Percentiles rank a stretch among this genome's conserved stretches.
These are phyloP conservation scores for Chrysoporthe deuterocubensis DNA, from an alignment of 2,329 filamentous ascomycete genomes.

Conservation along the genomic window DNA sequence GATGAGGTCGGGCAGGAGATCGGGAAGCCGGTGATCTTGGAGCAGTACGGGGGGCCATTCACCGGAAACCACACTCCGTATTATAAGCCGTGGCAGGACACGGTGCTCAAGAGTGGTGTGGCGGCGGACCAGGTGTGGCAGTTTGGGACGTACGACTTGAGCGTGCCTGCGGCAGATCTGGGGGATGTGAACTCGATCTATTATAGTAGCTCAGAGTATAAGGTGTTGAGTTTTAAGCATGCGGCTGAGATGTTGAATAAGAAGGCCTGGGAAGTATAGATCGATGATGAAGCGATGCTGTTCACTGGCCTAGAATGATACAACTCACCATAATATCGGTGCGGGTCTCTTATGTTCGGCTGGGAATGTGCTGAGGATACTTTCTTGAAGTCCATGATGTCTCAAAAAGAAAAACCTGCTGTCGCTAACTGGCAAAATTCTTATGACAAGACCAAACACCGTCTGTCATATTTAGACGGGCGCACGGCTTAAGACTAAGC, in stretches of 20 bases:
- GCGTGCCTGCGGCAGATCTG: slow-evolving; percentile 17
- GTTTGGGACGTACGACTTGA: slow-evolving; percentile 26
- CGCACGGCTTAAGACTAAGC: no score
- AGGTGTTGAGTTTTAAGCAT: slow-evolving; percentile 20
- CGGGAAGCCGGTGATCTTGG: slow-evolving; percentile 28
- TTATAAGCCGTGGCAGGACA: slow-evolving; percentile 28
- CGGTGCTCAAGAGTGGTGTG: slow-evolving; percentile 24
- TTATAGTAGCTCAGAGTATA: slow-evolving; percentile 25
- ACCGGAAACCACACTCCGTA: slow-evolving; percentile 24
- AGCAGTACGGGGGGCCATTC: slow-evolving; percentile 28
- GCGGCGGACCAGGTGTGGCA: slow-evolving; percentile 29
- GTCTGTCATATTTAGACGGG: no score
- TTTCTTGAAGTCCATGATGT: no score
- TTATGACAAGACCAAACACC: no score
- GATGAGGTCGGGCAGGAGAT: slow-evolving; percentile 19
- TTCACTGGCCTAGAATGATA: no score
- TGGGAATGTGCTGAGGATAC: no score
- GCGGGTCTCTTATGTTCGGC: no score
- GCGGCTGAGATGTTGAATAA: slow-evolving; percentile 23
- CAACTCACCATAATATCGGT: no score
- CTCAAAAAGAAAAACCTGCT: no score
- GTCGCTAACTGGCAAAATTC: no score
- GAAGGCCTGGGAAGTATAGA: slow-evolving; percentile 9
- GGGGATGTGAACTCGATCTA: slow-evolving; percentile 26
- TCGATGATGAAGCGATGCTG: background rate